Base-by-base conservation (phyloP, 495 filamentous ascomycete species). In the Penicillium chermesinum region DNA sequence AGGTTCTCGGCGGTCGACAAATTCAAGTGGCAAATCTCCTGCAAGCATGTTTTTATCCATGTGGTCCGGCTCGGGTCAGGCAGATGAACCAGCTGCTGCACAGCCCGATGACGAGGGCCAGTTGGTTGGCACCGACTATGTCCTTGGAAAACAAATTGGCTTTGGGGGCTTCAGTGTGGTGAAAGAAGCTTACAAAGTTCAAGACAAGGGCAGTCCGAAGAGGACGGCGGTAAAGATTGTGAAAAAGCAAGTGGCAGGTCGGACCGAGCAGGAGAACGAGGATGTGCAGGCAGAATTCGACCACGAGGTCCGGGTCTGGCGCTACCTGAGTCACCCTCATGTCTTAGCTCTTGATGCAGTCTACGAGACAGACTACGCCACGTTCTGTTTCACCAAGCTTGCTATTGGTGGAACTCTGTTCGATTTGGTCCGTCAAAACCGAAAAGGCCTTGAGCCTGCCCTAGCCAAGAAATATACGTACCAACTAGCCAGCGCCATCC, bases 181-280 rank as follows among this genome's bases (percentile, higher is more conserved):
- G 13, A 85, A 84, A 56, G 85, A 89, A 55, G 84, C 84, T 7
- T 81, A 73, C 48, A 86, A 84, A 33, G 80, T 86, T 30, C 80
- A 83, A 42, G 68, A 74, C 36, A 65, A 70, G 19, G 72, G 74
- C 33, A 63, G 70, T 43, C 70, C 83, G 2, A 73, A 66, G 32
- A 72, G 73, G 16, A 59, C 73, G 18, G 85, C 85, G 0, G 85
- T 88, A 46, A 89, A 89, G 57, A 84, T 89, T 51, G 84, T 89
- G 6, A 81, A 78, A 40, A 86, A 85, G 53, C 72, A 77, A 20
- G 63, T 82, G 9, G 52, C 65, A 7, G 77, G 74, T 25, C 77
- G 74, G 50, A 75, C 71, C 20, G 82, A 83, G 51, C 60, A 55
- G 20, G 83, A 87, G 54, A 87, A 87, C 47, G 85, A 89, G 19